Conservation (phyloP, 2,329 filamentous ascomycete species). For the Neopestalotiopsis rosae region DNA sequence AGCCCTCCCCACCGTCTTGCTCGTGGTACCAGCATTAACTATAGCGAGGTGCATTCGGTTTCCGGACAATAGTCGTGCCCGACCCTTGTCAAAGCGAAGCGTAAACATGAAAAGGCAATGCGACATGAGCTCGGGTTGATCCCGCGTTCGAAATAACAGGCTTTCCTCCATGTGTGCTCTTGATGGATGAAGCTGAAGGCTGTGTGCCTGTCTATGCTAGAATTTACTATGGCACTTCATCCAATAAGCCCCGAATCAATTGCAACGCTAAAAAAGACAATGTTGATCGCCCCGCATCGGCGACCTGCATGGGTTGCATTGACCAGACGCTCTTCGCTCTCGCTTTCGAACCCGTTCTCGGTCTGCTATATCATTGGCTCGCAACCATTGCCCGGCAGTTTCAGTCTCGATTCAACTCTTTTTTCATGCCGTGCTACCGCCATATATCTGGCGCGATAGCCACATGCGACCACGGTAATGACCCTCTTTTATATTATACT, state of each 20-base stretch:
- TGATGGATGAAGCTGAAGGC: too few relatives aligned
- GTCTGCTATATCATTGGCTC: not conserved
- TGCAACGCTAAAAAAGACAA: not conserved
- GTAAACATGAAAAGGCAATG: not conserved
- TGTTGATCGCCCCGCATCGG: not conserved
- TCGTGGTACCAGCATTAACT: not conserved
- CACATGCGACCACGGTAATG: not conserved
- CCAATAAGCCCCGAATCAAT: not conserved
- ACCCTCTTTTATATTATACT: not conserved
- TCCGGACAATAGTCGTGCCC: not conserved
- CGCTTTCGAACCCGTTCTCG: conserved; percentile 3
- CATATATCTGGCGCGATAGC: not conserved
- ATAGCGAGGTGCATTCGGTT: not conserved
- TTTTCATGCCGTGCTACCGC: not conserved
- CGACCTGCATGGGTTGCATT: not conserved
- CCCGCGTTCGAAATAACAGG: too few relatives aligned
- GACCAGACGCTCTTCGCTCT: conserved; percentile 5
- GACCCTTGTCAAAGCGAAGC: not conserved
- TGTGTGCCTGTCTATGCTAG: too few relatives aligned
- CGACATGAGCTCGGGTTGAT: too few relatives aligned
- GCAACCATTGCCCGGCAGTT: not conserved
- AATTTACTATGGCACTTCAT: too few relatives aligned
- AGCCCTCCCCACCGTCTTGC: not conserved
- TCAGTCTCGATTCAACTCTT: not conserved
- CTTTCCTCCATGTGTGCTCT: too few relatives aligned